Base-by-base conservation (phyloP, 163 green algal genomes). In the Scenedesmus sp. region DNA sequence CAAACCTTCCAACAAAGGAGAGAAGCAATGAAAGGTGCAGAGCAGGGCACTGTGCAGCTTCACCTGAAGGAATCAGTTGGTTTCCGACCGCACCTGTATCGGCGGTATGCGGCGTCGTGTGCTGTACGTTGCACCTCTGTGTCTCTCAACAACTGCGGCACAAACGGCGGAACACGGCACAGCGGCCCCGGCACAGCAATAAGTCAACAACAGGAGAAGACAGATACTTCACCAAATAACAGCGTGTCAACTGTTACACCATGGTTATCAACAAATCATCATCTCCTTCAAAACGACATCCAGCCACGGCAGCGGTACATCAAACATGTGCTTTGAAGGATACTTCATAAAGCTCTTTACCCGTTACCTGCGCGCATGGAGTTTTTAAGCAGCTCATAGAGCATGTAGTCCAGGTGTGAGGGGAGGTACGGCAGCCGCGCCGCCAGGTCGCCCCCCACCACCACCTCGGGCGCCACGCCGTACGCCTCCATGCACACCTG, bases 331-430 rank as follows among this genome's bases (percentile, higher is more conserved):
- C 15, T 20, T 56, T 56, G 49, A 56, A 13, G n/a, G n/a, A n/a
- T n/a, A n/a, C n/a, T n/a, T n/a, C 46, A 53, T 6, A 6, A 53
- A 10, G 46, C 46, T 6, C 15, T 30, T 68, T 3, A 68, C 3
- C 53, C 5, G 9, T 76, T 18, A 87, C 82, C 82, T 76, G 82
- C 53, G 1, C 92, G 44, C 91, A 94, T 93, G 1, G 91, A 93
- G 91, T 98, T 98, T 79, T 99, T 99, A 13, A 99, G 91, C 61
- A 99, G 94, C 94, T 99, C 97, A 89, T 97, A 98, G 78, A 99
- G 90, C 94, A 99, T 98, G 93, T 98, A 98, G 90, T 98, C 96
- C 13, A 98, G 92, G 88, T 98, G 96, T 0, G 94, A 93, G 4
- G 97, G 96, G 56, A 99, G 97, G 94, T 99, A 99, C 10, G 96